Evolutionary conservation across 2,329 filamentous ascomycete genomes (phyloP), one percentile per base, ranked within the genome.

Genomic region (Fusarium palustre): DNA sequence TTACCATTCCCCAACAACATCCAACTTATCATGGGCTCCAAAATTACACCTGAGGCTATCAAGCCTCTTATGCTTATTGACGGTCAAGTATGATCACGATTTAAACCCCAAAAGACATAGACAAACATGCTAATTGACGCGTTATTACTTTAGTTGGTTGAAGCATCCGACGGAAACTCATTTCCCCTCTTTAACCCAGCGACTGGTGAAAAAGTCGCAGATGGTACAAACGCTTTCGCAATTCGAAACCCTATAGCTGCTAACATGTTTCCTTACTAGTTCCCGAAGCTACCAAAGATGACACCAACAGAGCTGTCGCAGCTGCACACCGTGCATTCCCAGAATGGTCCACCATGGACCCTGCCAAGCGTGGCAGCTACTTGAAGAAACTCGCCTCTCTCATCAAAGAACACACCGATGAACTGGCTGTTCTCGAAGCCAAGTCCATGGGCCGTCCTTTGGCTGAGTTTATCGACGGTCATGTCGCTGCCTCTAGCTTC

Each of bases 281-380:
- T 6, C 69, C 63, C 2, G 81, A 85, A 71, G 85, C 85, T 7
- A 81, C 77, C n/a, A 77, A 81, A 52, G 74, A 80, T 15, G 83
- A 85, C 71, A 82, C 84, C 31, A 81, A 87, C 53, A 74, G 75
- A 7, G 84, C 84, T 3, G 83, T 87, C 7, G 79, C 77, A 12
- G 82, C 83, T 7, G 85, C 84, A 2, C 80, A 84, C 47, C 80
- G 79, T 7, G 85, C 85, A 0, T 85, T 84, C 61, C 79, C 79
- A 12, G 77, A 77, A 22, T 86, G 84, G 84, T 79, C 81, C 0
- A 79, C 77, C 1, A 70, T 82, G 3, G 75, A 76, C 4, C 81
- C 82, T 0, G 65, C 76, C 3, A 74, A 80, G 25, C 81, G 85
- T 8, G 82, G 78, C 5, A 63, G 70, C 22, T 79, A 78, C 66